Conservation (phyloP, 2,329 filamentous ascomycete genomes). For the Arthrobotrys sinensis region DNA sequence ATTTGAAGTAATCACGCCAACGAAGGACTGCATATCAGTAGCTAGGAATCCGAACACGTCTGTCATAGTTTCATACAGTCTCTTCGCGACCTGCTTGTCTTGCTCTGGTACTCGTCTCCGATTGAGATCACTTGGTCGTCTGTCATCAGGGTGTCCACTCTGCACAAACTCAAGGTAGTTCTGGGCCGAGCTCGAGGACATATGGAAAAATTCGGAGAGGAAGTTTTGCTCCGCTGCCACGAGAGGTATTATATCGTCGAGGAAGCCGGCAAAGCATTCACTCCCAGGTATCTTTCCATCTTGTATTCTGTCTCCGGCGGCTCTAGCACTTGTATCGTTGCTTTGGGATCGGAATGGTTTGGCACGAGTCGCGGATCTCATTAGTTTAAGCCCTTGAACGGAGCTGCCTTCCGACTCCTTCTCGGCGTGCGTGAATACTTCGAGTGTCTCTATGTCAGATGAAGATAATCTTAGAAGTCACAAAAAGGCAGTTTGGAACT, state of each 20-base stretch:
- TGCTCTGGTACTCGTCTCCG: slow-evolving; percentile 86
- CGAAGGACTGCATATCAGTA: slow-evolving; percentile 81
- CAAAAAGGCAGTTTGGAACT: not conserved
- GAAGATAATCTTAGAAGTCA: not conserved
- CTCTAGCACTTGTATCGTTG: slow-evolving; percentile 73
- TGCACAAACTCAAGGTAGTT: slow-evolving; percentile 83
- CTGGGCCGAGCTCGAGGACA: slow-evolving; percentile 80
- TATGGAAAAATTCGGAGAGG: slow-evolving; percentile 95
- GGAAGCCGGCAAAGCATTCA: slow-evolving; percentile 83
- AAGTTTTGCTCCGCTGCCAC: slow-evolving; percentile 97
- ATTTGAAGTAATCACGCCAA: slow-evolving; percentile 84
- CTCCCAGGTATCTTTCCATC: slow-evolving; percentile 69
- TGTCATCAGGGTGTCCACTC: slow-evolving; percentile 76
- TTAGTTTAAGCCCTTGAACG: slow-evolving; percentile 91
- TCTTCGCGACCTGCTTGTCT: slow-evolving; percentile 86
- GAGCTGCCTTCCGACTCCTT: slow-evolving; percentile 86
- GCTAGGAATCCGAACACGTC: slow-evolving; percentile 87
- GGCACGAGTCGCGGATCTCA: slow-evolving; percentile 89
- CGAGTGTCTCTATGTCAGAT: not conserved
- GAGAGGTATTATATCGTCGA: slow-evolving; percentile 86
- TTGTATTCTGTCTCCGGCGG: slow-evolving; percentile 73
- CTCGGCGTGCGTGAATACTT: slow-evolving; percentile 87
- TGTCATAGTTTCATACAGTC: slow-evolving; percentile 89
- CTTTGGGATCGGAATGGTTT: slow-evolving; percentile 79
- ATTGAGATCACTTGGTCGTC: slow-evolving; percentile 80